phyloP scores from a whole-genome alignment of 257 asterid genomes.

The Penstemon eatonii region DNA sequence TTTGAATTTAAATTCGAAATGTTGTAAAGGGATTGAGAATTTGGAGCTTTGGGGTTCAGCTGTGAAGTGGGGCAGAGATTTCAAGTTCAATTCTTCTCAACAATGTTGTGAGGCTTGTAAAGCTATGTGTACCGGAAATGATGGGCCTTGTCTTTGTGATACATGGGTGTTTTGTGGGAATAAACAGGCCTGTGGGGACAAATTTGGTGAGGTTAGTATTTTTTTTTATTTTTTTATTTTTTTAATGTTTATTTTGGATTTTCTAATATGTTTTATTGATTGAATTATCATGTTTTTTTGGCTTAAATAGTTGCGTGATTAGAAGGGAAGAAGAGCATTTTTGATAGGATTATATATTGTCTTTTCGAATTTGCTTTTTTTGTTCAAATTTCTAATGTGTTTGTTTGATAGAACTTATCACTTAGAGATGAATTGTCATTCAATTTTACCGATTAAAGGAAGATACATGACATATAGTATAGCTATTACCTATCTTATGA shows the following conservation, averaged over 20 bases:
- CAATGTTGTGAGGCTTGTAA: constrained; percentile 80
- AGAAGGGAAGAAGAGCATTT: not conserved
- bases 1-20: constrained; percentile 29
- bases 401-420: not conserved
- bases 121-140: constrained; percentile 71
- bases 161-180: constrained; percentile 94
- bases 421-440: not conserved
- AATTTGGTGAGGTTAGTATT: constrained; percentile 78
- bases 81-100: constrained; percentile 72
- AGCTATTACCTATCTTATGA: not conserved
- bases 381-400: not conserved
- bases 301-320: not conserved
- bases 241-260: not conserved
- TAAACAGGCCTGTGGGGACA: constrained; percentile 67
- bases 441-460: not conserved
- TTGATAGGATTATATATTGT: constrained; percentile 1
- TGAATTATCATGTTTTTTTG: not conserved
- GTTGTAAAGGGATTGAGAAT: constrained; percentile 73
- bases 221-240: not conserved
- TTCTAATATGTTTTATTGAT: constrained; percentile 4
- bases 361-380: constrained; percentile 5
- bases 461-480: constrained; percentile 4
- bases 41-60: constrained; percentile 95
- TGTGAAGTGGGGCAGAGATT: constrained; percentile 92
- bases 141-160: constrained; percentile 93